Percentiles rank a stretch among this genome's conserved stretches.
Evolutionary conservation across 148 eudicot genomes (phyloP).

Genomic region (Heliamphora exappendiculata): DNA sequence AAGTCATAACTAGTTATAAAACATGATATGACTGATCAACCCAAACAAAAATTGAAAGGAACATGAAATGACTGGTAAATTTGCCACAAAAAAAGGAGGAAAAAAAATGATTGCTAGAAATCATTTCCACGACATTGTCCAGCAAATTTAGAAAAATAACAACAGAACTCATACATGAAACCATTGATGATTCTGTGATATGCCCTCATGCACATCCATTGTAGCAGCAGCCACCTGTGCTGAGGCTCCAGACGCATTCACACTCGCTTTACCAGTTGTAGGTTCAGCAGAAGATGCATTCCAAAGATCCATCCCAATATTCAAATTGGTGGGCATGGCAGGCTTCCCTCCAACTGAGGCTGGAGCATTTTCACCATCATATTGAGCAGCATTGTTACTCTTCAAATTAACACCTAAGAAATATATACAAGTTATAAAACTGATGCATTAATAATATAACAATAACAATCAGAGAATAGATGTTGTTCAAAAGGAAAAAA

Average conservation of each 20-base stretch:
- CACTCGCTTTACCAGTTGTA: slow-evolving; percentile 32
- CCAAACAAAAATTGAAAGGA: background rate
- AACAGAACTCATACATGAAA: slow-evolving; percentile 32
- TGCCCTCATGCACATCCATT: slow-evolving; percentile 27
- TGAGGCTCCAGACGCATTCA: slow-evolving; percentile 33
- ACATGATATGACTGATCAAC: background rate
- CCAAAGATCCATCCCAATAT: slow-evolving; percentile 84
- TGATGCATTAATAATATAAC: background rate
- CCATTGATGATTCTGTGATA: slow-evolving; percentile 47
- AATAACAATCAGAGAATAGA: background rate
- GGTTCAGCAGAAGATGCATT: slow-evolving; percentile 48
- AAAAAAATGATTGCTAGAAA: background rate
- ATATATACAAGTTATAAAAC: background rate
- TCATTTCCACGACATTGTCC: background rate
- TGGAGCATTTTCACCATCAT: slow-evolving; percentile 19
- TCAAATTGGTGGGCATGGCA: slow-evolving; percentile 53
- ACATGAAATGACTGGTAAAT: background rate
- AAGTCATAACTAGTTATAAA: no score
- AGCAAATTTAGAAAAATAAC: background rate
- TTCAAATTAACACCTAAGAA: slow-evolving; percentile 43
- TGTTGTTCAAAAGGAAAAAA: background rate
- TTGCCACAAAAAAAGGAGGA: no score
- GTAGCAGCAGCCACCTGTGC: slow-evolving; percentile 27
- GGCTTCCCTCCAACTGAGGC: slow-evolving; percentile 45
- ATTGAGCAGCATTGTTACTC: no score